phyloP scores from a whole-genome alignment of 2,329 filamentous ascomycete species.

The Chalara sp. region DNA sequence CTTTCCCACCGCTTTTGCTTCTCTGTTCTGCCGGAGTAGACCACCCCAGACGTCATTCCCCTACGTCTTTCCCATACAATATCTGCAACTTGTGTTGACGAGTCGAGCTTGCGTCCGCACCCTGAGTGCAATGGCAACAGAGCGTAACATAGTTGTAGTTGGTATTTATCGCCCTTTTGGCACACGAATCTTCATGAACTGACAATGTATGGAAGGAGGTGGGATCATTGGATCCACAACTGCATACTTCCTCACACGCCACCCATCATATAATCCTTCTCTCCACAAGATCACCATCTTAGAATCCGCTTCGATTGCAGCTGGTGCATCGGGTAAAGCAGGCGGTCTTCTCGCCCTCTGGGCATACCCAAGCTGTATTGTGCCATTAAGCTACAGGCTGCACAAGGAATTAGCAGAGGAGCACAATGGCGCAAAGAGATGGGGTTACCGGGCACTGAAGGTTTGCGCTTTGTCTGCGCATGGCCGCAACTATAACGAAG shows the following conservation, averaged over 20 bases:
- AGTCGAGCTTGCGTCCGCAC: too few relatives aligned
- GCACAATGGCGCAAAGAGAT: constrained; percentile 68
- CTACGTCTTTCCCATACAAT: too few relatives aligned
- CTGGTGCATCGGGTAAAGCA: constrained; percentile 92
- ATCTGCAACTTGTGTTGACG: too few relatives aligned
- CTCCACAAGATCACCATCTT: constrained; percentile 77
- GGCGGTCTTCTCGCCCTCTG: constrained; percentile 85
- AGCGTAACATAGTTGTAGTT: constrained; percentile 27
- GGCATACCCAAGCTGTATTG: constrained; percentile 82
- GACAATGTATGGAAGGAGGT: constrained; percentile 42
- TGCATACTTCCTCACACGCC: constrained; percentile 84
- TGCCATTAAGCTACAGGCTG: constrained; percentile 77
- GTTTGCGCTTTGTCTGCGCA: constrained; percentile 48
- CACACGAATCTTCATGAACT: neutral
- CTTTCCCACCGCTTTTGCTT: too few relatives aligned
- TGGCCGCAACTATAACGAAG: constrained; percentile 12
- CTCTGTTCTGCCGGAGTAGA: too few relatives aligned
- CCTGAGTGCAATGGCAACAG: neutral
- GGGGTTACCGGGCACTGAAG: constrained; percentile 78
- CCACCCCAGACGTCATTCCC: too few relatives aligned
- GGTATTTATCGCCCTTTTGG: constrained; percentile 27
- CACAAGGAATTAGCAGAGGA: constrained; percentile 80
- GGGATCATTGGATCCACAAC: constrained; percentile 90
- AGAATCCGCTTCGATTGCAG: constrained; percentile 78
- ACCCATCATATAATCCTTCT: constrained; percentile 69